Base-by-base conservation (phyloP, 768 basidiomycete species). In the Boletus vermiculosoides region DNA sequence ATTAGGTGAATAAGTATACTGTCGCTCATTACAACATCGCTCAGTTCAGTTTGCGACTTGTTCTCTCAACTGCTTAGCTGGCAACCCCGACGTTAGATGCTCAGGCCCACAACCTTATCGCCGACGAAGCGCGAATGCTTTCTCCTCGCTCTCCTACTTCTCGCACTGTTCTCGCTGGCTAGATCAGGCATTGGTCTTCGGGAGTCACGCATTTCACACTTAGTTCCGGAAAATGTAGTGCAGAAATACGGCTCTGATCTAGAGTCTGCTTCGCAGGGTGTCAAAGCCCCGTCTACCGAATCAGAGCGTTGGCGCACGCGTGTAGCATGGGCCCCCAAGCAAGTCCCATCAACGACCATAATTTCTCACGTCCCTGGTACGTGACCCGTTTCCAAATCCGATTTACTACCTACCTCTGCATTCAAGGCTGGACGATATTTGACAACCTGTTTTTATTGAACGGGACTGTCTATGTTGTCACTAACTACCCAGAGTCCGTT, bases 351-450 rank as follows among this genome's bases (percentile, higher is more conserved):
- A 44, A 92, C 94, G 6, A 79, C 80, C 49, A 76, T 94, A 3
- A 72, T 93, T 3, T 80, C 85, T 7, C 92, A 95, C 73, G 86
- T 80, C 8, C 87, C 89, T 69, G 91, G 91, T 88, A 57, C 69
- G 45, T 39, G 5, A 4, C 13, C 5, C 4, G 16, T 39, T 50
- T 25, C 4, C 2, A 2, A 0, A 34, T 7, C 23, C 7, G 3
- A 34, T 13, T 42, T 20, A 33, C 9, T 45, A 11, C 45, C 20
- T 6, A 57, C 42, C 6, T 16, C 8, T 39, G 2, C 13, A 33
- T 46, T 5, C 34, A 66, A 94, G 93, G 94, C 33, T 97, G 92
- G 94, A 92, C 93, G 2, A 85, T 94, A 50, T 86, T 94, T 58
- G 91, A 94, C 73, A 83, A 80, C 54, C 78, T 96, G 11, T 96